Evolutionary conservation across 345 rosid genomes (phyloP), one percentile per base, ranked within the genome.

Genomic region (Aquilaria malaccensis): DNA sequence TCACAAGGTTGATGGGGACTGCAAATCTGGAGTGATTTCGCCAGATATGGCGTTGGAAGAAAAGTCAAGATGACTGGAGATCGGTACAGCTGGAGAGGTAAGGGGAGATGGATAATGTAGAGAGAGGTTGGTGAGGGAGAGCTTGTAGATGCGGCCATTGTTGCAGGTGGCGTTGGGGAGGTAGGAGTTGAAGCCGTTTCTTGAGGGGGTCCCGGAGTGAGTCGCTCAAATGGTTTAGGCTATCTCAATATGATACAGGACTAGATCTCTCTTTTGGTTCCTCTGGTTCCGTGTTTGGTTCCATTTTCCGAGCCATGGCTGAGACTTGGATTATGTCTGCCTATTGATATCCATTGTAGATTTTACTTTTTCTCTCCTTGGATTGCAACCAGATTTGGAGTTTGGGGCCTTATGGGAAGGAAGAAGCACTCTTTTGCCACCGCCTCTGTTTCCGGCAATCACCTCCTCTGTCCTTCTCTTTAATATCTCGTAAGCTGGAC

Each of bases 61-160:
- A 45, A 93, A 83, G 81, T 93, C 98, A 15, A 93, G 80, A 0
- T 22, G 96, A 75, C 66, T 93, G 98, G 52, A 93, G 91, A 62
- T 90, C 87, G 13, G 97, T 84, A 71, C 98, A 93, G 72, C 85
- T 89, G 3, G 98, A 80, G 30, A 93, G 69, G 59, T 52, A 80
- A 12, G 97, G 95, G 2, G 98, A 89, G 66, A 93, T 80, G 2
- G 87, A 66, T 73, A 97, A 48, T 79, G 86, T 10, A 93, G 84
- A 45, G 88, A 77, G 66, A 89, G 86, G 52, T 80, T 83, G 0
- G 81, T 77, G 47, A 91, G 84, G n/a, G 97, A 81, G 30, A 93
- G 96, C 74, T 93, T 93, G 78, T 89, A 93, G 78, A 93, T 74
- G 51, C 98, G 75, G 58, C 97, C 97, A 65, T 89, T 93, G 87